Conservation (phyloP, 148 eudicot species). For the Selenicereus undatus region DNA sequence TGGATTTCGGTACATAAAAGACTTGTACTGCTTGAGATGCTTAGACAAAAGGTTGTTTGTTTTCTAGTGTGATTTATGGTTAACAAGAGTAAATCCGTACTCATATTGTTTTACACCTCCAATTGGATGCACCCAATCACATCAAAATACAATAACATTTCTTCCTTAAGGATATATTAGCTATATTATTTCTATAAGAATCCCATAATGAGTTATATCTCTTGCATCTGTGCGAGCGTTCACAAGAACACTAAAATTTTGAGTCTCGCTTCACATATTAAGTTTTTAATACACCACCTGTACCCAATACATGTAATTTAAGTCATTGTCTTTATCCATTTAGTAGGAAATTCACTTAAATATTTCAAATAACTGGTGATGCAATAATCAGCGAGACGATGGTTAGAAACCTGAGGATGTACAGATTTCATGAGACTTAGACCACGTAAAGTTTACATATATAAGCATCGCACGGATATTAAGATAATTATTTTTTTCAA, state of each 20-base stretch:
- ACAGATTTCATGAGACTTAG: too few relatives aligned
- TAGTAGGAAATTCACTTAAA: background rate
- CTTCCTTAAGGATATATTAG: background rate
- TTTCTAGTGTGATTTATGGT: background rate
- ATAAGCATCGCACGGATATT: background rate
- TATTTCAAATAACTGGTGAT: background rate
- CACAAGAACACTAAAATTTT: constrained; percentile 6
- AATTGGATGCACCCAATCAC: background rate
- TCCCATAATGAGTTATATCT: background rate
- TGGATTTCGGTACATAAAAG: background rate
- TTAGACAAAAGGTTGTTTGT: background rate
- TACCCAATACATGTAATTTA: background rate
- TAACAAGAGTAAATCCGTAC: too few relatives aligned
- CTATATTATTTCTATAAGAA: background rate
- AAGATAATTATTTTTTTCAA: too few relatives aligned
- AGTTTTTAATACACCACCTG: background rate
- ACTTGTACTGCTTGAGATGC: background rate
- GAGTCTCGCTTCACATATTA: background rate
- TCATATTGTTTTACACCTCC: background rate
- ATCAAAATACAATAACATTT: background rate
- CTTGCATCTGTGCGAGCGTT: background rate
- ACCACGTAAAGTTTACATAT: too few relatives aligned
- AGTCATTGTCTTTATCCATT: background rate
- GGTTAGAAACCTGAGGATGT: background rate
- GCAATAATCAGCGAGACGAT: background rate